These are phyloP conservation scores for Colletotrichum incanum DNA, from an alignment of 2,329 filamentous ascomycete genomes.

Conservation along the genomic window DNA sequence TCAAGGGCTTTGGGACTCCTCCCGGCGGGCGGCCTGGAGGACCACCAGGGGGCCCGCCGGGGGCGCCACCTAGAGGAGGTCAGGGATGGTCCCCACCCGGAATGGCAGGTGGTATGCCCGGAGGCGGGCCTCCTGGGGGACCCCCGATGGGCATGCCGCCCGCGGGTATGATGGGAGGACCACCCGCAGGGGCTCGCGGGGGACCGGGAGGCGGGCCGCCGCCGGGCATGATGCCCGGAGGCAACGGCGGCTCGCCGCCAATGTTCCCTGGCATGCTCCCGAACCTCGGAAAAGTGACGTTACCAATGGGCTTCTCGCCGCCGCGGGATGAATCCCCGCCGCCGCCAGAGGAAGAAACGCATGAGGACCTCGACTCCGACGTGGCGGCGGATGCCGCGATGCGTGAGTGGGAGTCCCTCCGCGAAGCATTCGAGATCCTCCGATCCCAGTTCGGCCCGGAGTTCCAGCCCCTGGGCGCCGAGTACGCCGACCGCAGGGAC, in stretches of 20 bases:
- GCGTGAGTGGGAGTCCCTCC: slow-evolving; percentile 84
- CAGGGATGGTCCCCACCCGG: slow-evolving; percentile 34
- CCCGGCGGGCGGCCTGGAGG: slow-evolving; percentile 50
- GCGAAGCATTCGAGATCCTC: slow-evolving; percentile 78
- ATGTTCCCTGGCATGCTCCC: slow-evolving; percentile 72
- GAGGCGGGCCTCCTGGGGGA: slow-evolving; percentile 8
- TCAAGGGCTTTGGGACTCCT: slow-evolving; percentile 69
- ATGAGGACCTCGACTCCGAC: slow-evolving; percentile 73
- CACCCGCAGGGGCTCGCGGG: slow-evolving; percentile 39
- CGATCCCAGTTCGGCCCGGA: slow-evolving; percentile 77
- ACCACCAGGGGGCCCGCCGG: slow-evolving; percentile 49
- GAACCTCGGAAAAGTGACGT: slow-evolving; percentile 63
- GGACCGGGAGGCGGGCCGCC: slow-evolving; percentile 18
- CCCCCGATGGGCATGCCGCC: slow-evolving; percentile 30
- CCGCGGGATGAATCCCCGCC: slow-evolving; percentile 60
- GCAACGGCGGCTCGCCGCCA: slow-evolving; percentile 56
- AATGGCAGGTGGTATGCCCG: slow-evolving; percentile 20
- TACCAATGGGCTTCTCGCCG: slow-evolving; percentile 70
- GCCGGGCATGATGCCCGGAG: slow-evolving; percentile 42
- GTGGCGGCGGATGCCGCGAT: slow-evolving; percentile 78
- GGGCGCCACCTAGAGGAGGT: slow-evolving; percentile 49
- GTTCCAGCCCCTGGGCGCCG: slow-evolving; percentile 82
- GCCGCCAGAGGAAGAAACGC: slow-evolving; percentile 56
- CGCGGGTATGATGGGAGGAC: slow-evolving; percentile 14
- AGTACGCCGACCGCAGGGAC: slow-evolving; percentile 73